Percentiles rank a stretch among this genome's conserved stretches.
These are phyloP conservation scores for Coemansia sp. DNA, from an alignment of 371 early-diverging fungal species.

Conservation along the genomic window DNA sequence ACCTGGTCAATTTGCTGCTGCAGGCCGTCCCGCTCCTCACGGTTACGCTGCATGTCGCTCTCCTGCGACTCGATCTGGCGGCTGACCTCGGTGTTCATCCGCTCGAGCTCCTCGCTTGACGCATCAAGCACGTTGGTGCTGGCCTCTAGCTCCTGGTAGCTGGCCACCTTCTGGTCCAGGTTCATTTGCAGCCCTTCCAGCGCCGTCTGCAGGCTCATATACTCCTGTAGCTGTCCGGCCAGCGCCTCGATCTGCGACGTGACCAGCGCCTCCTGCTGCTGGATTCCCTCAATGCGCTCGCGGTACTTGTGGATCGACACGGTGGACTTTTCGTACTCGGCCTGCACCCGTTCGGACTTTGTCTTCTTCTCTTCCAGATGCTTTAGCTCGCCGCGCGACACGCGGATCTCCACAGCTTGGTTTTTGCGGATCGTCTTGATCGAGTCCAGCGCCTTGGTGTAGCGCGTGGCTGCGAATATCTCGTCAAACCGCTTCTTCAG, in stretches of 20 bases:
- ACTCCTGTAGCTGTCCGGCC: conserved; percentile 40
- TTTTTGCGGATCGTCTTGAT: conserved; percentile 83
- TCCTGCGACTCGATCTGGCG: conserved; percentile 39
- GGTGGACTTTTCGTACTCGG: conserved; percentile 42
- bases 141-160: conserved; percentile 40
- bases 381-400: conserved; percentile 66
- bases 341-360: conserved; percentile 68
- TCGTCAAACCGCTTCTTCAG: conserved; percentile 99
- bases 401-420: conserved; percentile 62
- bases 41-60: conserved; percentile 18
- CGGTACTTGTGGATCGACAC: conserved; percentile 35
- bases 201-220: conserved; percentile 24
- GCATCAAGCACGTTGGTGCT: conserved; percentile 24
- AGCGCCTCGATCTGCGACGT: conserved; percentile 40
- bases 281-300: conserved; percentile 31
- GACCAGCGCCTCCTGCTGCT: conserved; percentile 36
- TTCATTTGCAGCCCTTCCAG: conserved; percentile 38
- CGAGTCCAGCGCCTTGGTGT: conserved; percentile 87
- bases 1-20: conserved; percentile 10
- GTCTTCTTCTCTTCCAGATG: conserved; percentile 67
- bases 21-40: conserved; percentile 27
- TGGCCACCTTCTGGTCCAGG: conserved; percentile 34
- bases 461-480: conserved; percentile 95
- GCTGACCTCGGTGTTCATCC: conserved; percentile 26
- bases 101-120: conserved; percentile 24